Conservation (phyloP, 352 stramenopile genomes). For the Phytophthora rubi region DNA sequence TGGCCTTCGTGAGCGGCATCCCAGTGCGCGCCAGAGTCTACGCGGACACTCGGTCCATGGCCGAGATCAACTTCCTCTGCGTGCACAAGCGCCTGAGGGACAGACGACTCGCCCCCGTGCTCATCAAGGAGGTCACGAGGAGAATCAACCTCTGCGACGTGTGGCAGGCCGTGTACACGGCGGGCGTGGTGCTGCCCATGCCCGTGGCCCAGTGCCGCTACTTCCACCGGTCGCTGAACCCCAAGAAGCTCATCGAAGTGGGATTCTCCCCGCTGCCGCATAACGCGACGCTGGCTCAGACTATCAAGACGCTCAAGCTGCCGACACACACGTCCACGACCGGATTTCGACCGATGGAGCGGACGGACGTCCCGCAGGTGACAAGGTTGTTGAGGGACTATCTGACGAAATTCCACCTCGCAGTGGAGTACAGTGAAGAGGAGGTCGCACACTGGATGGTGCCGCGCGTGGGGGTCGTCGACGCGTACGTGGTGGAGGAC, state of each 20-base stretch:
- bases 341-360: conserved; percentile 64
- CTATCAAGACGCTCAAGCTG: conserved; percentile 92
- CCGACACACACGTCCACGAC: conserved; percentile 44
- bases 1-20: conserved; percentile 98
- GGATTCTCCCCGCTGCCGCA: conserved; percentile 94
- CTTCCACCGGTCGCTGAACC: conserved; percentile 97
- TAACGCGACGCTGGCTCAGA: conserved; percentile 95
- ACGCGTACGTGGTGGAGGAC: conserved; percentile 91
- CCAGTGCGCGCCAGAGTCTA: conserved; percentile 86
- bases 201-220: conserved; percentile 96
- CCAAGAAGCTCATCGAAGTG: conserved; percentile 98
- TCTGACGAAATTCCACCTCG: conserved; percentile 74
- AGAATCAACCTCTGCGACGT: conserved; percentile 95
- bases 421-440: conserved; percentile 87
- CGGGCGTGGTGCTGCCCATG: conserved; percentile 96
- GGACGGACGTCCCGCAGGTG: conserved; percentile 60
- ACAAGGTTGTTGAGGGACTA: conserved; percentile 57
- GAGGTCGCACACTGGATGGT: conserved; percentile 98
- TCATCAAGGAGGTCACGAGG: conserved; percentile 99
- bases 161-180: conserved; percentile 99
- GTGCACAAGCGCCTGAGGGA: conserved; percentile 98
- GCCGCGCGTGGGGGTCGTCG: conserved; percentile 94
- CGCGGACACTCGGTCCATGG: conserved; percentile 58
- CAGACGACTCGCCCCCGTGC: conserved; percentile 96
- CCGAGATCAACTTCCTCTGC: conserved; percentile 99